Conservation (phyloP, 1,284 basidiomycete genomes). For the Mycena sp. region DNA sequence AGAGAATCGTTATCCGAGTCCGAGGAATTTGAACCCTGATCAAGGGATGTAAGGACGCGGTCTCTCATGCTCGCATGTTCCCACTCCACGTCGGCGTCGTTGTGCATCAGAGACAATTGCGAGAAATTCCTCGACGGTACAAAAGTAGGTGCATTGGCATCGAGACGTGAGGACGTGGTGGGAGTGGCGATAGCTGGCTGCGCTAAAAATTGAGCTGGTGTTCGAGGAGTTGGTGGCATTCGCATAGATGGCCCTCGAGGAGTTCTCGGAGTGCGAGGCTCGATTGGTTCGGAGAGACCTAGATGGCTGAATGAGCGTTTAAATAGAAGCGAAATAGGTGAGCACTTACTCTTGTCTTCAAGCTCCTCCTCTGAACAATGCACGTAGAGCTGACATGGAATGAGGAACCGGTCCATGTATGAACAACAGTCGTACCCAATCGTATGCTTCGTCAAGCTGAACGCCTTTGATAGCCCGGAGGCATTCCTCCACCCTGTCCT, state of each 20-base stretch:
- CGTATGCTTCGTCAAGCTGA: slow-evolving; percentile 91
- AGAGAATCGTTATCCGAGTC: slow-evolving; percentile 20
- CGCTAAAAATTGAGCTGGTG: slow-evolving; percentile 44
- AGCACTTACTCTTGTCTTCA: slow-evolving; percentile 42
- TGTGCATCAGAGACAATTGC: neutral
- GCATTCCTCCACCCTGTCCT: slow-evolving; percentile 77
- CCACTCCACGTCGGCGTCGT: slow-evolving; percentile 37
- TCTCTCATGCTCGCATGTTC: slow-evolving; percentile 34
- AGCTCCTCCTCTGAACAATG: slow-evolving; percentile 77
- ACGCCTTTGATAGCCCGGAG: slow-evolving; percentile 69
- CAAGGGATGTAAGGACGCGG: slow-evolving; percentile 29
- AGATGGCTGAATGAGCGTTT: slow-evolving; percentile 10
- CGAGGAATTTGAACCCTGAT: slow-evolving; percentile 41
- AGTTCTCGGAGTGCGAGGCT: slow-evolving; percentile 37
- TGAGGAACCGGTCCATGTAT: slow-evolving; percentile 11
- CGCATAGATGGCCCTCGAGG: slow-evolving; percentile 20
- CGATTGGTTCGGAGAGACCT: slow-evolving; percentile 36
- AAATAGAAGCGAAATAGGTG: slow-evolving; percentile 2
- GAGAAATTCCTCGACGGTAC: slow-evolving; percentile 40
- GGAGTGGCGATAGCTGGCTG: slow-evolving; percentile 29
- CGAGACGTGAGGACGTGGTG: slow-evolving; percentile 32
- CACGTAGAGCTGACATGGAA: slow-evolving; percentile 65
- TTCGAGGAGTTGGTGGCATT: slow-evolving; percentile 44
- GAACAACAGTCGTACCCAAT: slow-evolving; percentile 76
- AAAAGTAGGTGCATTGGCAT: slow-evolving; percentile 51